A percentile compares a stretch with the other conserved stretches of the same genome.
Conservation (phyloP, 2,329 filamentous ascomycete species). For the Colletotrichum spaethianum region DNA sequence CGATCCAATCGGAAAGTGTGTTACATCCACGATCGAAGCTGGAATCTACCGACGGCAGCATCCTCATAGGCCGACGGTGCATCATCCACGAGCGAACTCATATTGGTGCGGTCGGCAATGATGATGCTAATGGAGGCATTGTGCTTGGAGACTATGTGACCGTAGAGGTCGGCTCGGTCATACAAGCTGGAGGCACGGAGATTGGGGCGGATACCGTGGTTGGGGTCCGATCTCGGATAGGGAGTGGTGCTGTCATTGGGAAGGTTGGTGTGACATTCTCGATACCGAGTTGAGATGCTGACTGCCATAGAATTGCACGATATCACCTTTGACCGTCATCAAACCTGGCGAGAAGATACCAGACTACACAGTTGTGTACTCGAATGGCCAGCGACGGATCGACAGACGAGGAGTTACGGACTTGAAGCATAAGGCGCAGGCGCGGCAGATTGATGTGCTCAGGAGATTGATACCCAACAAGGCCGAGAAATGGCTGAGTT, state of each 20-base stretch:
- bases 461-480: slow-evolving; percentile 77
- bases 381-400: slow-evolving; percentile 69
- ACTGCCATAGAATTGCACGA: slow-evolving; percentile 73
- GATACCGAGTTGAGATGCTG: slow-evolving; percentile 2
- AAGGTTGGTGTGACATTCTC: slow-evolving; percentile 60
- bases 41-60: slow-evolving; percentile 82
- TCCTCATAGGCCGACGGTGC: slow-evolving; percentile 85
- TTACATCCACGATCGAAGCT: slow-evolving; percentile 90
- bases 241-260: slow-evolving; percentile 73
- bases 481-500: slow-evolving; percentile 39
- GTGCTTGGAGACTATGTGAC: slow-evolving; percentile 73
- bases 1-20: slow-evolving; percentile 82
- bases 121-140: slow-evolving; percentile 62
- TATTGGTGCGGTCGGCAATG: slow-evolving; percentile 63
- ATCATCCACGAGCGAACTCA: slow-evolving; percentile 81
- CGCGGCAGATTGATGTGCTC: slow-evolving; percentile 78
- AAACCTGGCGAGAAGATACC: slow-evolving; percentile 70
- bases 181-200: slow-evolving; percentile 75
- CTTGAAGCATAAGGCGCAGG: slow-evolving; percentile 73
- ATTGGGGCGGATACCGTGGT: slow-evolving; percentile 73
- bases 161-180: slow-evolving; percentile 70
- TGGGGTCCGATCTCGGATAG: slow-evolving; percentile 72
- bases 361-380: slow-evolving; percentile 80
- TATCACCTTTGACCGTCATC: slow-evolving; percentile 75
- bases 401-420: slow-evolving; percentile 75